Base-by-base conservation (phyloP, 2,329 filamentous ascomycete genomes). In the Botrytis sinoallii region DNA sequence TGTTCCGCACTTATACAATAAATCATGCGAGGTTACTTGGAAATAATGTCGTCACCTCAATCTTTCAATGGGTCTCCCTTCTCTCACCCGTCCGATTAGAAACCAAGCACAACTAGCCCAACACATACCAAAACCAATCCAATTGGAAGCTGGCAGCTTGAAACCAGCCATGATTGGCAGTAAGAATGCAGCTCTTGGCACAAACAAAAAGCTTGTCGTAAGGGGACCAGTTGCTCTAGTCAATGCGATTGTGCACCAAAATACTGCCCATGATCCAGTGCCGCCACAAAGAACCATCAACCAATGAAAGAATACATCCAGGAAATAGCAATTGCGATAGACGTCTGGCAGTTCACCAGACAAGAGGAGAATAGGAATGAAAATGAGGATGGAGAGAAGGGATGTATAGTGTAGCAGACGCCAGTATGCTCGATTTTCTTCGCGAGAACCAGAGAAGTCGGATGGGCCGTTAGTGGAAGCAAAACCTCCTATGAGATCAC, bases 221-320 rank as follows among this genome's bases (percentile, higher is more conserved):
- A 88, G 75, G 3, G 86, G 86, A 74, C 83, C 85, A 5, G 86
- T 88, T 2, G 85, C 83, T 75, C 86, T 84, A 29, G 85, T 83
- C 52, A 88, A 79, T 25, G 87, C 79, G 68, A 87, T 80, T 2
- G 84, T 85, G n/a, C 82, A 80, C 4, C 82, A 82, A 74, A 88
- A 87, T 7, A 87, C 84, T 8, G 85, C 83, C 79, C 84, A 86
- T 0, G 82, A 83, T 5, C 84, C 85, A 10, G 86, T 78, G 2
- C 85, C 85, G 4, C 85, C 85, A 72, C 85, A 85, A 6, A 84
- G 77, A 57, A 85, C 84, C 83, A 88, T 85, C 60, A 88, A 80
- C 86, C 86, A 88, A 80, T 87, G 87, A 79, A 85, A 88, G 3
- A 85, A 85, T 1, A 87, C 85, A 73, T 88, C 86, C 18, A 88